Evolutionary conservation across 176 grass and related monocot species (phyloP).

Genomic region (Luzula sylvatica): DNA sequence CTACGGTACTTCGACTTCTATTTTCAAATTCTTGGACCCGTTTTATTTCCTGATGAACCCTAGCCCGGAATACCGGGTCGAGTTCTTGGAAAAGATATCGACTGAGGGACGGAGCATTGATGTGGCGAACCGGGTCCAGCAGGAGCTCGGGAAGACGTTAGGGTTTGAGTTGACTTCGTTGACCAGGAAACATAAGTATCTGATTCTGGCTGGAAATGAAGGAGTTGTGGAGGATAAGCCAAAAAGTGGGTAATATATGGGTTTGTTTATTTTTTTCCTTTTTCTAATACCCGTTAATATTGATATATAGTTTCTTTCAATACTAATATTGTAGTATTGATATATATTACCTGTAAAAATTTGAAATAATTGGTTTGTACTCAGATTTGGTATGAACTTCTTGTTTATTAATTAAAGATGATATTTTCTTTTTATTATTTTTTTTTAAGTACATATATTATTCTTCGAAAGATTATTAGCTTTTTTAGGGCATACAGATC

Average conservation of each 20-base stretch:
- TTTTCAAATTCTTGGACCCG: conserved; percentile 53
- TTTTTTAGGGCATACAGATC: no score
- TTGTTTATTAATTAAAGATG: no score
- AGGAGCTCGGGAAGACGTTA: conserved; percentile 27
- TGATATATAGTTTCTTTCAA: no score
- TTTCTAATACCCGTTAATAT: no score
- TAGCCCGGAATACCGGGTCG: conserved; percentile 28
- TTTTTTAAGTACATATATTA: no score
- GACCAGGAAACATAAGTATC: conserved; percentile 53
- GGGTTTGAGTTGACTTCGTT: conserved; percentile 37
- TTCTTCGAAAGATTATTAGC: no score
- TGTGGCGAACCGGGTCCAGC: conserved; percentile 40
- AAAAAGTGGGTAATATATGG: neutral
- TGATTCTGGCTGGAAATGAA: conserved; percentile 46
- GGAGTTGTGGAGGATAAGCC: conserved; percentile 28
- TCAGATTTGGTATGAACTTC: no score
- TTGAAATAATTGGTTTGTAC: no score
- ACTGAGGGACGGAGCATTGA: conserved; percentile 26
- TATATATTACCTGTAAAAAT: no score
- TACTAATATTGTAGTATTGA: no score
- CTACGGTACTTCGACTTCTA: conserved; percentile 52
- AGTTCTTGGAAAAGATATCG: conserved; percentile 35
- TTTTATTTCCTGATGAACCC: conserved; percentile 73
- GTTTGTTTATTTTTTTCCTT: no score
- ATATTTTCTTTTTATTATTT: no score